Evolutionary conservation across 257 asterid genomes (phyloP), one percentile per base, ranked within the genome.

Genomic region (Nicotiana undulata): DNA sequence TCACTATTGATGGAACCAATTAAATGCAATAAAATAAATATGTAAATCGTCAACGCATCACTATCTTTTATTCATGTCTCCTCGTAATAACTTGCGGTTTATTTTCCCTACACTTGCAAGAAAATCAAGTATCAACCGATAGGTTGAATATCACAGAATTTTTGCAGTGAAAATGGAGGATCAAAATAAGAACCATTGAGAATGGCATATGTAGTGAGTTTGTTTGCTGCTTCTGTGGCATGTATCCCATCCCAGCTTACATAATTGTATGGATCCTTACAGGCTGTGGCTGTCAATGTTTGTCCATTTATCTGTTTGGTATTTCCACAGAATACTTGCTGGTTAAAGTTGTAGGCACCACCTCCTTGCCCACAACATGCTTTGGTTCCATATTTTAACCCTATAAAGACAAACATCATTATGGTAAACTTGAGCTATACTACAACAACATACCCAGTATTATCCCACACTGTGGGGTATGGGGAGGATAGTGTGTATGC

Each of bases 161-260:
- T 51, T 29, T 82, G 79, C 80, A 91, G 83, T 32, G 91, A 64
- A 81, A 91, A 89, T 2, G 88, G 84, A 75, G 93, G 93, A 85
- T 90, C 89, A 74, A 82, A 91, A 80, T 60, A 65, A 17, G 94
- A 89, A 75, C 89, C 92, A 79, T 77, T 81, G 32, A 92, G 86
- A 20, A 91, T 89, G 46, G 90, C 92, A 84, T 84, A 34, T n/a
- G 94, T 88, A 74, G 88, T 87, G 56, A 86, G 77, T 89, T 88
- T 91, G 88, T 94, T 94, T 63, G 98, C 97, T 75, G 96, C 93
- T 83, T 93, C 98, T 9, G 97, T 89, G 58, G 96, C 92, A 85
- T 92, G 98, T 77, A 89, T 82, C 52, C 97, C 98, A 81, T 93
- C 94, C 93, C 94, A 93, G 75, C 94, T 92, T 0, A 90, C 96